Evolutionary conservation across 768 basidiomycete genomes (phyloP).

Genomic region (Scleroderma citrinum): DNA sequence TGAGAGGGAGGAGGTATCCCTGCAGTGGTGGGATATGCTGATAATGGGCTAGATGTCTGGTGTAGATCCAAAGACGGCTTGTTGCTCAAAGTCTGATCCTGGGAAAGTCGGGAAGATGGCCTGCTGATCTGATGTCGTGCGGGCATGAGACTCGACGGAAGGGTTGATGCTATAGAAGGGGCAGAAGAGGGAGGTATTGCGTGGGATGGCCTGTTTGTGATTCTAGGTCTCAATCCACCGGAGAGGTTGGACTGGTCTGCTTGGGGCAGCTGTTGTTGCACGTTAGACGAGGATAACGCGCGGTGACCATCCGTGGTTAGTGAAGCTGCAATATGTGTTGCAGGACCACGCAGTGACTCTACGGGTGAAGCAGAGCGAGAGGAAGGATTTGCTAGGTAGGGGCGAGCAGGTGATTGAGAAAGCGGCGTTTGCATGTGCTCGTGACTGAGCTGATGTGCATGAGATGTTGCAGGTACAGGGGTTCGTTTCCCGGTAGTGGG

Average conservation of each 20-base stretch:
- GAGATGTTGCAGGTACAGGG: constrained; percentile 5
- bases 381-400: constrained; percentile 21
- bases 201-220: constrained; percentile 40
- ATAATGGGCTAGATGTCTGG: constrained; percentile 15
- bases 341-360: constrained; percentile 20
- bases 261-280: constrained; percentile 12
- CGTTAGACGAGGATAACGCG: constrained; percentile 17
- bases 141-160: constrained; percentile 23
- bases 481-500: constrained; percentile 3
- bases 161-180: constrained; percentile 13
- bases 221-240: constrained; percentile 30
- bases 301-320: constrained; percentile 13
- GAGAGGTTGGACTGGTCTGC: constrained; percentile 17
- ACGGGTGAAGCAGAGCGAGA: constrained; percentile 40
- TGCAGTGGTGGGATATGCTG: constrained; percentile 6
- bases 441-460: constrained; percentile 21
- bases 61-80: constrained; percentile 17
- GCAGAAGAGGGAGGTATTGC: constrained; percentile 31
- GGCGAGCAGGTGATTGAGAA: constrained; percentile 14
- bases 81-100: constrained; percentile 3
- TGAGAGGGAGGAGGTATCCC: constrained; percentile 12
- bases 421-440: constrained; percentile 19
- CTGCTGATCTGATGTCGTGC: constrained; percentile 17
- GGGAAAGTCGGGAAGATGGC: constrained; percentile 20
- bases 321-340: constrained; percentile 19